Percentiles rank a stretch among this genome's conserved stretches.
phyloP scores from a whole-genome alignment of 805 yeast species.

The Suhomyces vadensis region DNA sequence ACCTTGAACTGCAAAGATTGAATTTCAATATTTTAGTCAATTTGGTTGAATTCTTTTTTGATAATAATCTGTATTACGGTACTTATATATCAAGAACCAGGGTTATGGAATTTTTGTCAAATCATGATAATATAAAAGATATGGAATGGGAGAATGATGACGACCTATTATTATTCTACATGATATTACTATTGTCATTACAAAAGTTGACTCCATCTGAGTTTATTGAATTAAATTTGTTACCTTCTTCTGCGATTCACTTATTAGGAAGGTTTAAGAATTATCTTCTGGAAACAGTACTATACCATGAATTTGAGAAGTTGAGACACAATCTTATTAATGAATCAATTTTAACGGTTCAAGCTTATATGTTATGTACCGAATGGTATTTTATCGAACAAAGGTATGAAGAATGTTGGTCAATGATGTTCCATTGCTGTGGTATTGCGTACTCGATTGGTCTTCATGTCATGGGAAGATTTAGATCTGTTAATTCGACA shows the following conservation, averaged over 20 bases:
- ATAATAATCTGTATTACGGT: constrained; percentile 37
- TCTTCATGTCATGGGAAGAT: constrained; percentile 45
- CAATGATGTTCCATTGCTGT: constrained; percentile 49
- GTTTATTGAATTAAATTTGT: constrained; percentile 19
- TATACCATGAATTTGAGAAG: constrained; percentile 44
- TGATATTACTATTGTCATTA: constrained; percentile 45
- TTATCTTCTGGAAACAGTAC: constrained; percentile 21
- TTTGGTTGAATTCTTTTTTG: constrained; percentile 46
- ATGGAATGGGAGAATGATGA: constrained; percentile 50
- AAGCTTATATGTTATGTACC: constrained; percentile 51
- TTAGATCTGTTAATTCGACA: constrained; percentile 14
- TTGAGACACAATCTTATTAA: constrained; percentile 47
- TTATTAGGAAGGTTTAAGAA: constrained; percentile 20
- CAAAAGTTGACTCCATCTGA: constrained; percentile 37
- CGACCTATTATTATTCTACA: constrained; percentile 46
- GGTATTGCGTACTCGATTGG: constrained; percentile 54
- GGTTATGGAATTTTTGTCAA: constrained; percentile 38
- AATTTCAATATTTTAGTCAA: constrained; percentile 36
- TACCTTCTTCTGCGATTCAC: constrained; percentile 20
- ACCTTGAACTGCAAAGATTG: constrained; percentile 14
- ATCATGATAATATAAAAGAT: constrained; percentile 31
- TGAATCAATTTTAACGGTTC: constrained; percentile 50
- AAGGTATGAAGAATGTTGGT: constrained; percentile 54
- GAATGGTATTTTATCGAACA: constrained; percentile 52
- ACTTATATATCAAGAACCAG: constrained; percentile 38